phyloP scores from a whole-genome alignment of 2,329 filamentous ascomycete species.

The Aspergillus sp. region DNA sequence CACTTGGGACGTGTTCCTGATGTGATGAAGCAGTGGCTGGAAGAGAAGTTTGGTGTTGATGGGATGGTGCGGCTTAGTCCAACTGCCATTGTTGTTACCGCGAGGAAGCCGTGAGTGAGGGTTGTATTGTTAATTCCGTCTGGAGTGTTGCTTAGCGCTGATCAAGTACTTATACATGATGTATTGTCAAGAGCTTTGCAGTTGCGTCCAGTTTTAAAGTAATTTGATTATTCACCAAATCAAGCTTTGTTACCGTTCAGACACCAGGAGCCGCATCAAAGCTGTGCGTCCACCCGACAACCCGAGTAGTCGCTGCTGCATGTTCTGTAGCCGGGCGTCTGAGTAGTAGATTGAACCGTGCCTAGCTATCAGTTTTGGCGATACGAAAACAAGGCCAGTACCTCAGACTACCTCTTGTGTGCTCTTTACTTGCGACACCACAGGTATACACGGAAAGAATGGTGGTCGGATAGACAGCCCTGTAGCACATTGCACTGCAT shows the following conservation, averaged over 20 bases:
- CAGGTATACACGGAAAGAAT: not conserved
- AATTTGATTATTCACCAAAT: no score
- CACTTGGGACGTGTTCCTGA: conserved; percentile 19
- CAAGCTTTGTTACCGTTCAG: no score
- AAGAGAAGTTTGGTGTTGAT: conserved; percentile 23
- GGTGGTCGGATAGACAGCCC: not conserved
- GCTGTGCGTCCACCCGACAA: no score
- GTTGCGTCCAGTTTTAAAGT: not conserved
- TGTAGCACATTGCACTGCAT: not conserved
- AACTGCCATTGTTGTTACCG: conserved; percentile 31
- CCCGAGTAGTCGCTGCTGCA: no score
- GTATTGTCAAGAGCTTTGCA: not conserved
- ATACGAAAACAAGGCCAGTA: no score
- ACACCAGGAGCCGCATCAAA: no score
- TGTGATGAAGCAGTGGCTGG: conserved; percentile 25
- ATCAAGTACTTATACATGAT: not conserved
- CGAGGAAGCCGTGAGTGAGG: conserved; percentile 23
- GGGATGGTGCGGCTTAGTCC: conserved; percentile 25
- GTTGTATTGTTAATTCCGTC: not conserved
- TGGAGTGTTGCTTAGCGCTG: not conserved
- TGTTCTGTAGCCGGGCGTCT: no score
- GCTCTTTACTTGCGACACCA: not conserved
- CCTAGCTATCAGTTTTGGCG: no score
- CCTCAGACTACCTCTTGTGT: not conserved
- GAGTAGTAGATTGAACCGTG: not conserved